Percentiles rank a stretch among this genome's conserved stretches.
These are phyloP conservation scores for Favolaschia claudopus DNA, from an alignment of 768 basidiomycete genomes.

Conservation along the genomic window DNA sequence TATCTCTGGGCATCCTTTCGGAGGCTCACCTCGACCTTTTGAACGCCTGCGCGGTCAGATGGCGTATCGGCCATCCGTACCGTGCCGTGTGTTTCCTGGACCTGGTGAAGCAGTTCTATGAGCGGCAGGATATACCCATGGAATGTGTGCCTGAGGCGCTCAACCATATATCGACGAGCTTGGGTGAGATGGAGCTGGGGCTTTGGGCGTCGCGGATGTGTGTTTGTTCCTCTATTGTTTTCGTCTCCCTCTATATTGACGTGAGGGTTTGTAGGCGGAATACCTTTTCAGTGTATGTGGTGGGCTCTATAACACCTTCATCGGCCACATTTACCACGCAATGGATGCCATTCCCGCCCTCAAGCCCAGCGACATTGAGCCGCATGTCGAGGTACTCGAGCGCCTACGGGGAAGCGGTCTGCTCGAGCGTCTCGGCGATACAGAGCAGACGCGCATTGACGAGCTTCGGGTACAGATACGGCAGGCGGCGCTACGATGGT, in stretches of 20 bases:
- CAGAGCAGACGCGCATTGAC: constrained; percentile 64
- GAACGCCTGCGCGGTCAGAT: constrained; percentile 86
- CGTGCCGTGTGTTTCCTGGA: constrained; percentile 84
- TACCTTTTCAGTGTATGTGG: constrained; percentile 74
- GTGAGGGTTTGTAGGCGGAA: constrained; percentile 57
- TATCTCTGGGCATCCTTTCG: constrained; percentile 91
- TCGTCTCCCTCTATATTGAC: not conserved
- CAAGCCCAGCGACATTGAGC: constrained; percentile 73
- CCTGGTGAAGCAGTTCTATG: constrained; percentile 85
- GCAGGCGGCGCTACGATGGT: constrained; percentile 66
- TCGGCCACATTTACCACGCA: constrained; percentile 83
- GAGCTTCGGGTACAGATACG: constrained; percentile 75
- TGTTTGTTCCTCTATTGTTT: constrained; percentile 41
- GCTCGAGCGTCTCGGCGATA: constrained; percentile 70
- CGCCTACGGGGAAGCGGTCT: constrained; percentile 74
- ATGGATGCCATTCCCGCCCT: constrained; percentile 80
- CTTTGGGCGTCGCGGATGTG: constrained; percentile 87
- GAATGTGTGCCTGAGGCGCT: constrained; percentile 95
- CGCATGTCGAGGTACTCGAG: constrained; percentile 71
- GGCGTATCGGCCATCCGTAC: constrained; percentile 86
- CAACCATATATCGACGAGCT: constrained; percentile 71
- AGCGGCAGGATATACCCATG: constrained; percentile 89
- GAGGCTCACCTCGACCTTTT: constrained; percentile 80
- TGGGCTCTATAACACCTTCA: constrained; percentile 84
- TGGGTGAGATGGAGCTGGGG: constrained; percentile 73